A percentile compares a stretch with the other conserved stretches of the same genome.
Evolutionary conservation across 345 rosid species (phyloP).

Genomic region (Murraya koenigii): DNA sequence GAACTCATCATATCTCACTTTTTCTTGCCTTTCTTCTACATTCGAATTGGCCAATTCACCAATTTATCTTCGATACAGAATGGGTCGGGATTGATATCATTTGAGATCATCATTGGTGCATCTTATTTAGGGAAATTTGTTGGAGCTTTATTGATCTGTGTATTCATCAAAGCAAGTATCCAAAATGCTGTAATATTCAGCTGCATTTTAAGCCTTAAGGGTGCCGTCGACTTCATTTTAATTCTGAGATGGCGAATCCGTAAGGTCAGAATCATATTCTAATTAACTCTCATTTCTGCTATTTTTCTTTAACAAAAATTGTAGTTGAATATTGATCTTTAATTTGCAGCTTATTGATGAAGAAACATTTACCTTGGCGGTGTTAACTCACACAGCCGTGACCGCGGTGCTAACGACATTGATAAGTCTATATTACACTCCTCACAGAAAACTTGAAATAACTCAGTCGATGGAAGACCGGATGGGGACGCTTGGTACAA

Average conservation of each 20-base stretch:
- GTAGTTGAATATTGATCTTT: no score
- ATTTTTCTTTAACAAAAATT: no score
- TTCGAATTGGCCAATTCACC: conserved; percentile 4
- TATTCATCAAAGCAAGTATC: not conserved
- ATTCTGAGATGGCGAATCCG: not conserved
- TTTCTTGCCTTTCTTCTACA: conserved; percentile 26
- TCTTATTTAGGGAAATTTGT: conserved; percentile 11
- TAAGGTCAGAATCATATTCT: not conserved
- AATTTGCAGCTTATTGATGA: conserved; percentile 22
- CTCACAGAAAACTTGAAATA: conserved; percentile 1
- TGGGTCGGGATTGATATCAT: not conserved
- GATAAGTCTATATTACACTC: conserved; percentile 18
- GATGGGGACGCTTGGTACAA: conserved; percentile 10
- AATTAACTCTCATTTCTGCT: no score
- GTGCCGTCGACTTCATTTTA: conserved; percentile 5
- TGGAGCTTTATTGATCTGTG: conserved; percentile 6
- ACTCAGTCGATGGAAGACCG: not conserved
- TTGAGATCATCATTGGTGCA: not conserved
- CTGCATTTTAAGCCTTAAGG: conserved; percentile 22
- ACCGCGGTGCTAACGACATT: conserved; percentile 18
- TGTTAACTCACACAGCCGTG: conserved; percentile 17
- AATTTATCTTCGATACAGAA: not conserved
- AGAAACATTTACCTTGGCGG: conserved; percentile 14
- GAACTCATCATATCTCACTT: conserved; percentile 25
- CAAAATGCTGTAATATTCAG: conserved; percentile 21